These are phyloP conservation scores for Arctium minus DNA, from an alignment of 129 eudicot species.

Conservation along the genomic window DNA sequence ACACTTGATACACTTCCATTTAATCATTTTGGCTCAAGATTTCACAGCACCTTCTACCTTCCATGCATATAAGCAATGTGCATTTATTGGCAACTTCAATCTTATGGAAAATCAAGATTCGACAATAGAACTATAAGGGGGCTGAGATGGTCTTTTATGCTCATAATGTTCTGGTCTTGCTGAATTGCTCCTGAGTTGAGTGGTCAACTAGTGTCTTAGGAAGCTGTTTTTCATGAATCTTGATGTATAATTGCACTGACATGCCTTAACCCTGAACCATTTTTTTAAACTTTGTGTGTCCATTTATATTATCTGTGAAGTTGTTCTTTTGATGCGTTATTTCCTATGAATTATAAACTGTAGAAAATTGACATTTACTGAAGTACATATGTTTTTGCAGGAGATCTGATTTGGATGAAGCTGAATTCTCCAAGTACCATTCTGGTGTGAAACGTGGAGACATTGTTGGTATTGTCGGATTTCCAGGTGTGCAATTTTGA, in stretches of 20 bases:
- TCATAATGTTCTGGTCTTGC: not conserved
- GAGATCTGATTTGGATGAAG: conserved; percentile 70
- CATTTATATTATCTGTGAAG: not conserved
- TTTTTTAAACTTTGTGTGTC: not conserved
- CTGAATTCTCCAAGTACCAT: conserved; percentile 71
- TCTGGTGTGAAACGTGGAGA: conserved; percentile 90
- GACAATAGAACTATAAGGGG: not conserved
- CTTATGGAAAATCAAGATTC: not conserved
- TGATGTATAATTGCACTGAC: not conserved
- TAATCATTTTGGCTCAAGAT: not conserved
- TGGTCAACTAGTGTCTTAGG: not conserved
- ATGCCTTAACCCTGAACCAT: not conserved
- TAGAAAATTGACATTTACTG: not conserved
- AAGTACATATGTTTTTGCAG: conserved; percentile 29
- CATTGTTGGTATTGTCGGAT: conserved; percentile 78
- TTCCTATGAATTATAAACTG: conserved; percentile 5
- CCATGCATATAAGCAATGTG: not conserved
- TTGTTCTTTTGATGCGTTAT: not conserved
- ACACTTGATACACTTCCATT: not conserved
- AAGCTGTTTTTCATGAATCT: not conserved
- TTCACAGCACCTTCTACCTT: not conserved
- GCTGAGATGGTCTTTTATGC: not conserved
- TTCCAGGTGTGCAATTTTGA: conserved; percentile 63
- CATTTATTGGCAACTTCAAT: not conserved
- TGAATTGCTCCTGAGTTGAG: not conserved